These are phyloP conservation scores for Phytophthora chlamydospora DNA, from an alignment of 352 stramenopile genomes.

Conservation along the genomic window DNA sequence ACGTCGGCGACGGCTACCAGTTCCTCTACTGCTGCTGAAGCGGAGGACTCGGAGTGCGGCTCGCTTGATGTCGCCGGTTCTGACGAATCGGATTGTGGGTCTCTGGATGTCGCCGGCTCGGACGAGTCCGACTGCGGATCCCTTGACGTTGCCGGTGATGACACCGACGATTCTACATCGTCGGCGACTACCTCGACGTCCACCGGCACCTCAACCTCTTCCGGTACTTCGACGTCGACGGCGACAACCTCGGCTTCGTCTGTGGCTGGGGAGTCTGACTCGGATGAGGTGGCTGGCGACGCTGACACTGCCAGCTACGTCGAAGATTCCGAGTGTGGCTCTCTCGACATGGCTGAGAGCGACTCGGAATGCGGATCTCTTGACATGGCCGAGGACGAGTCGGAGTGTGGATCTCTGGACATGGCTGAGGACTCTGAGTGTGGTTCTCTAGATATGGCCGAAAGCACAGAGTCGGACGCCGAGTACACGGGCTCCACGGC, in stretches of 20 bases:
- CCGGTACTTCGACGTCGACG: constrained; percentile 15
- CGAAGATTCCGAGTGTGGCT: constrained; percentile 30
- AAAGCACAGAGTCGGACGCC: constrained; percentile 24
- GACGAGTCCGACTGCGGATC: constrained; percentile 26
- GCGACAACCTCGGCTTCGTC: constrained; percentile 18
- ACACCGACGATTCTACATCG: constrained; percentile 18
- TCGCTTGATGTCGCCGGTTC: constrained; percentile 26
- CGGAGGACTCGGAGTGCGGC: constrained; percentile 24
- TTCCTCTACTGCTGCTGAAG: constrained; percentile 23
- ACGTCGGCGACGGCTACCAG: constrained; percentile 5
- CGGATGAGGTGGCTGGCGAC: constrained; percentile 28
- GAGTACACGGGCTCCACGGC: constrained; percentile 32
- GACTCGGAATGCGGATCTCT: constrained; percentile 29
- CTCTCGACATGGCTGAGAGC: constrained; percentile 15
- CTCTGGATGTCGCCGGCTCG: constrained; percentile 25
- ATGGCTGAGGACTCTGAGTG: constrained; percentile 35
- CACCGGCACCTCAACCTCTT: constrained; percentile 12
- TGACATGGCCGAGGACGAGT: constrained; percentile 29
- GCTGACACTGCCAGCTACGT: constrained; percentile 26
- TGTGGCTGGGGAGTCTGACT: constrained; percentile 21
- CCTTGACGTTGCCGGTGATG: constrained; percentile 27
- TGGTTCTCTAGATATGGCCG: constrained; percentile 37
- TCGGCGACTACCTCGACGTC: constrained; percentile 14
- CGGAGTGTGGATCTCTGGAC: constrained; percentile 33
- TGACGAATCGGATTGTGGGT: constrained; percentile 29